Conservation (phyloP, 345 rosid genomes). For the Aurinia saxatilis region DNA sequence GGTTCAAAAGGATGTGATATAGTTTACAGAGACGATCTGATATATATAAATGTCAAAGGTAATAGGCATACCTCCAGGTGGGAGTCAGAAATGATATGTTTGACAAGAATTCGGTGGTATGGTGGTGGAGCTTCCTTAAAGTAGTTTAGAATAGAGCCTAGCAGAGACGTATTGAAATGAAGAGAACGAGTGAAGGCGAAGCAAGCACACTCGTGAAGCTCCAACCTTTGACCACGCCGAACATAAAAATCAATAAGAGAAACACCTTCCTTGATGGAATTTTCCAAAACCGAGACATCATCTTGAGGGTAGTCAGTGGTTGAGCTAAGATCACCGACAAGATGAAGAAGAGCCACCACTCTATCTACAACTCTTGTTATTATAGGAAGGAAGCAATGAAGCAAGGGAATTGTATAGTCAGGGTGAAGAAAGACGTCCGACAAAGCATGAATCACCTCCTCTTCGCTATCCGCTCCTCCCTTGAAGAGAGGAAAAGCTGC, state of each 20-base stretch:
- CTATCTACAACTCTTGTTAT: conserved; percentile 48
- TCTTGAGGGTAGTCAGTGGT: conserved; percentile 22
- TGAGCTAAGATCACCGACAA: conserved; percentile 48
- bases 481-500: conserved; percentile 29
- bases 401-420: conserved; percentile 52
- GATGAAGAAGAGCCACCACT: conserved; percentile 44
- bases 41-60: conserved; percentile 4
- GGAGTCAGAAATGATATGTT: conserved; percentile 26
- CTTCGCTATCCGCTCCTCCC: conserved; percentile 54
- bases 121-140: conserved; percentile 80
- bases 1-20: conserved; percentile 6
- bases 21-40: not conserved
- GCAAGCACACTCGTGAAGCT: conserved; percentile 86
- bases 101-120: conserved; percentile 50
- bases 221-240: conserved; percentile 51
- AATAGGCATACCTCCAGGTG: conserved; percentile 39
- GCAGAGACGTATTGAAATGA: conserved; percentile 59
- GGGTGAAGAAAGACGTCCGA: conserved; percentile 66
- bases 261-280: conserved; percentile 33
- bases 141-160: conserved; percentile 58
- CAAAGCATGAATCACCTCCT: conserved; percentile 44
- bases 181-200: conserved; percentile 75
- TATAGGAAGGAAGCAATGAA: conserved; percentile 58
- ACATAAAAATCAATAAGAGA: conserved; percentile 46
- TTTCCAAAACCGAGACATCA: conserved; percentile 28